These are phyloP conservation scores for Hondaea fermentalgiana DNA, from an alignment of 108 stramenopile genomes.

Conservation along the genomic window DNA sequence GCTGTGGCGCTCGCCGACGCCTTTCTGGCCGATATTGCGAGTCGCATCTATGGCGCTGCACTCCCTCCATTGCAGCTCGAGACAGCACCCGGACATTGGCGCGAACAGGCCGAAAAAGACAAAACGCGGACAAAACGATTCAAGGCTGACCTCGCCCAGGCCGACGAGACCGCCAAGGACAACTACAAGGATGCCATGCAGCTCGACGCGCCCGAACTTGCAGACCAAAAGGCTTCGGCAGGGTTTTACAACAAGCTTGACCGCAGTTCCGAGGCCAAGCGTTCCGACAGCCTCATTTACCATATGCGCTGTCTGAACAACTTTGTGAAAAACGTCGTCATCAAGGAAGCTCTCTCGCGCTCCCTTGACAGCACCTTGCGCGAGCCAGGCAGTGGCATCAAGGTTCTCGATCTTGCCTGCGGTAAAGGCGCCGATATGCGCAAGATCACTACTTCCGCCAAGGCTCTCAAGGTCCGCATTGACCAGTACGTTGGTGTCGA, in stretches of 20 bases:
- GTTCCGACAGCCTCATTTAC: slow-evolving; percentile 72
- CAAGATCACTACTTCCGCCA: slow-evolving; percentile 49
- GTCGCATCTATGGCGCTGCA: background rate
- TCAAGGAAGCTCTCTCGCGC: slow-evolving; percentile 48
- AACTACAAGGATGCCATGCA: background rate
- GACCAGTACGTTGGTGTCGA: slow-evolving; percentile 85
- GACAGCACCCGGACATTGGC: background rate
- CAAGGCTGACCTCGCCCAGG: background rate
- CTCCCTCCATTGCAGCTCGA: background rate
- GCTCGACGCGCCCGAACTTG: background rate
- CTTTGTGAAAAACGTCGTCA: slow-evolving; percentile 92
- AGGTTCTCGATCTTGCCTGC: slow-evolving; percentile 89
- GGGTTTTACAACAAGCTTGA: slow-evolving; percentile 2
- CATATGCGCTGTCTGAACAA: slow-evolving; percentile 94
- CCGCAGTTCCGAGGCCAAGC: slow-evolving; percentile 46
- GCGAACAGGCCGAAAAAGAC: background rate
- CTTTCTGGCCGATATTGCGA: background rate
- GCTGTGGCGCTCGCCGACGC: background rate
- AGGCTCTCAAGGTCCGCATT: slow-evolving; percentile 58
- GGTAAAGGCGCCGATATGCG: slow-evolving; percentile 97
- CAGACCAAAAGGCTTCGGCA: slow-evolving; percentile 15
- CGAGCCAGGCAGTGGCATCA: slow-evolving; percentile 33
- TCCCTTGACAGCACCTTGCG: slow-evolving; percentile 11
- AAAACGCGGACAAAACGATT: background rate
- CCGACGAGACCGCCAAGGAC: background rate